Percentiles rank a stretch among this genome's conserved stretches.
Evolutionary conservation across 1,139 yeast species (phyloP).

Genomic region (Hansenula sp.): DNA sequence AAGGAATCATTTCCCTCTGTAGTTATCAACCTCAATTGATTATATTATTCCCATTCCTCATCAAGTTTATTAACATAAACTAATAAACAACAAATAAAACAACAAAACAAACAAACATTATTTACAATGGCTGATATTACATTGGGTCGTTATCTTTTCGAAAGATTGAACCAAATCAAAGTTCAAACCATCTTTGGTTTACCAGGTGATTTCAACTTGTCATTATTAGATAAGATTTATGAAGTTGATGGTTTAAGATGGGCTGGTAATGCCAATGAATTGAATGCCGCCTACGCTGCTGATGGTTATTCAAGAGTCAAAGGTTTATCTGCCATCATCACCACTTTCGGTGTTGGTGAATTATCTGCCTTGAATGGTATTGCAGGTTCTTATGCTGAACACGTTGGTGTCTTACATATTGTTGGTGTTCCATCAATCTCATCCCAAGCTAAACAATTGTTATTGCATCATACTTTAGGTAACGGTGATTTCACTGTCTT

Average conservation of each 20-base stretch:
- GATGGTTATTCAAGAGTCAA: constrained; percentile 64
- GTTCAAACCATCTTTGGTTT: constrained; percentile 67
- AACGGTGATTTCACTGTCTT: constrained; percentile 83
- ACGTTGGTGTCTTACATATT: constrained; percentile 32
- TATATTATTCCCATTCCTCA: no score
- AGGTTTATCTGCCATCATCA: constrained; percentile 28
- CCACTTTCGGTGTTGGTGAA: constrained; percentile 25
- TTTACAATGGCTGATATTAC: no score
- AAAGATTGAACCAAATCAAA: constrained; percentile 22
- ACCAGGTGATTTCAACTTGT: constrained; percentile 63
- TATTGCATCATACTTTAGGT: constrained; percentile 69
- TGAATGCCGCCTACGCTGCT: constrained; percentile 65
- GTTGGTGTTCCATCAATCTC: constrained; percentile 44
- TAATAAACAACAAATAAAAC: no score
- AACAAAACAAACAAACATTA: no score
- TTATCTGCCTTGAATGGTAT: constrained; percentile 7
- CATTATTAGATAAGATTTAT: constrained; percentile 56
- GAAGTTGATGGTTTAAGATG: constrained; percentile 47
- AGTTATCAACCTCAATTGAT: no score
- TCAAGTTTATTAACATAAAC: no score
- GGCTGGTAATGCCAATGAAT: constrained; percentile 56
- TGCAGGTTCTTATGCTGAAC: constrained; percentile 23
- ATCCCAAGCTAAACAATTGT: constrained; percentile 54
- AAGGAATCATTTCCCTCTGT: background rate
- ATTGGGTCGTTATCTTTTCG: constrained; percentile 1